phyloP scores from a whole-genome alignment of 2,329 filamentous ascomycete genomes.

The Fusarium albosuccineum region DNA sequence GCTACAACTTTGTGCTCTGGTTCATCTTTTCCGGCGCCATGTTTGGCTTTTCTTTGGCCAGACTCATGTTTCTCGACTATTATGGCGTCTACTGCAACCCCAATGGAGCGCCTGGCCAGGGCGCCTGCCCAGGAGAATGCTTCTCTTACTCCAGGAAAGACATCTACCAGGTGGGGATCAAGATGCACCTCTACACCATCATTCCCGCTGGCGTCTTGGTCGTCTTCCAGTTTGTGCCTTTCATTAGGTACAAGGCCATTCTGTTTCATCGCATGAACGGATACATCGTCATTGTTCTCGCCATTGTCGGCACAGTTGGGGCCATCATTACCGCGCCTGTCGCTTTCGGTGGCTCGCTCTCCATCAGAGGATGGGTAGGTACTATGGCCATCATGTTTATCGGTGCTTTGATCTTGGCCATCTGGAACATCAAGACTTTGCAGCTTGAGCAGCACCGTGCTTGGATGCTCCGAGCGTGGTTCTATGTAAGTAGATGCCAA shows the following conservation, averaged over 20 bases:
- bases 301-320: conserved; percentile 59
- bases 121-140: conserved; percentile 24
- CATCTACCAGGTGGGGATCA: conserved; percentile 53
- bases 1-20: conserved; percentile 61
- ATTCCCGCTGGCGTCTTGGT: conserved; percentile 59
- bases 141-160: conserved; percentile 22
- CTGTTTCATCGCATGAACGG: conserved; percentile 73
- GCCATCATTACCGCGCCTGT: conserved; percentile 66
- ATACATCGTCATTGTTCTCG: conserved; percentile 64
- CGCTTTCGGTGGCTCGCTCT: conserved; percentile 66
- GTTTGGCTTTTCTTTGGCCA: conserved; percentile 30
- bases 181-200: conserved; percentile 59
- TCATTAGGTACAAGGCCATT: conserved; percentile 60
- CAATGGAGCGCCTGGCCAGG: background rate
- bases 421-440: conserved; percentile 68
- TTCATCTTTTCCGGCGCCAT: conserved; percentile 59
- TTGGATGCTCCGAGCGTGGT: conserved; percentile 67
- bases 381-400: conserved; percentile 60
- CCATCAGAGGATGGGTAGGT: conserved; percentile 59
- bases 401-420: conserved; percentile 59
- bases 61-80: conserved; percentile 41
- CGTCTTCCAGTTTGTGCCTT: conserved; percentile 62
- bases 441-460: conserved; percentile 74
- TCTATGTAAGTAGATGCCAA: conserved; percentile 10
- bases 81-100: conserved; percentile 22